A percentile compares a stretch with the other conserved stretches of the same genome.
phyloP scores from a whole-genome alignment of 768 basidiomycete genomes.

The Leccinum barrowsii region DNA sequence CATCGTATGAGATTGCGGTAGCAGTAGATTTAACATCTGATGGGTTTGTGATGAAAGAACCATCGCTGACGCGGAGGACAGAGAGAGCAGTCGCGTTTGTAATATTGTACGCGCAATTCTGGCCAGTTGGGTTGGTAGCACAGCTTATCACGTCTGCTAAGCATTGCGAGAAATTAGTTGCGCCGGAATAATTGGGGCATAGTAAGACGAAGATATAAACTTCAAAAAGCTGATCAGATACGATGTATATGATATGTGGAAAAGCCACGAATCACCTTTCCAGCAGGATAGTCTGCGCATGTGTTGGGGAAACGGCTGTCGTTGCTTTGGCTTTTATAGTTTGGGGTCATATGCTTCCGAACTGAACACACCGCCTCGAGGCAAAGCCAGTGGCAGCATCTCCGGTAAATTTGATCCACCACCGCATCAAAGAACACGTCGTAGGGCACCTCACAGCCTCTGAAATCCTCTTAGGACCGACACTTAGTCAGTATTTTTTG shows the following conservation, averaged over 20 bases:
- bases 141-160: constrained; percentile 2
- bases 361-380: neutral
- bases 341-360: neutral
- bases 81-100: constrained; percentile 11
- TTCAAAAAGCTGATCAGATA: constrained; percentile 4
- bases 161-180: constrained; percentile 15
- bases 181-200: neutral
- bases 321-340: neutral
- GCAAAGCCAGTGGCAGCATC: neutral
- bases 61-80: constrained; percentile 10
- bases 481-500: neutral
- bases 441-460: neutral
- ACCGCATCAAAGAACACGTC: neutral
- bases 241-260: too few relatives aligned
- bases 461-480: neutral
- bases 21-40: neutral
- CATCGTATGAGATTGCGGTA: constrained; percentile 7
- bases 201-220: neutral
- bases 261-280: constrained; percentile 3
- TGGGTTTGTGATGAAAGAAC: neutral
- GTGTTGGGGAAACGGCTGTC: neutral
- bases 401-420: neutral
- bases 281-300: constrained; percentile 1
- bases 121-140: neutral
- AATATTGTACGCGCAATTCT: constrained; percentile 3